Conservation (phyloP, 148 eudicot genomes). For the Pharnaceum exiguum region DNA sequence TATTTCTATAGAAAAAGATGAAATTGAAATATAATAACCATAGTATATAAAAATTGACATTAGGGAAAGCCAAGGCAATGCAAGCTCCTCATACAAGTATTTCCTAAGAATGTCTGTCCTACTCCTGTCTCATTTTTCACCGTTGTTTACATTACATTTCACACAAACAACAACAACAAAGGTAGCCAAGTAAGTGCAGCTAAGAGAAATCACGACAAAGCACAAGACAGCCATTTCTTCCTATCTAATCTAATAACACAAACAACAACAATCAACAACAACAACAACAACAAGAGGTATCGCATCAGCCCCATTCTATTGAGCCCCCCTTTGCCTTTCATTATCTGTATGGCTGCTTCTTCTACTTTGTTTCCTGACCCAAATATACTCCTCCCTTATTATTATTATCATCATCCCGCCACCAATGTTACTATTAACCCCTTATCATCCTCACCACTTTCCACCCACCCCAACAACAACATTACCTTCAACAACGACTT, state of each 20-base stretch:
- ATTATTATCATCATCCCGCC: neutral
- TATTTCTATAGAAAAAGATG: too few relatives aligned
- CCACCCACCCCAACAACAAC: neutral
- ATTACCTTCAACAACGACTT: neutral
- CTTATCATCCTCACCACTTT: neutral
- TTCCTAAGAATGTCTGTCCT: constrained; percentile 13
- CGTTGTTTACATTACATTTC: too few relatives aligned
- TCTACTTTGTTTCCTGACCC: constrained; percentile 29
- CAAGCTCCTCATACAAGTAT: constrained; percentile 1
- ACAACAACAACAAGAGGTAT: constrained; percentile 12
- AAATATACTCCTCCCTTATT: constrained; percentile 13
- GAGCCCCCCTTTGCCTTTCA: constrained; percentile 4
- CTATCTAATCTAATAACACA: neutral
- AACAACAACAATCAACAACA: constrained; percentile 3
- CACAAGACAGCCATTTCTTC: constrained; percentile 14
- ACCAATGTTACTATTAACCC: neutral
- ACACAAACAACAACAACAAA: too few relatives aligned
- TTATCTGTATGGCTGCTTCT: constrained; percentile 41
- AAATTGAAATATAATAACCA: too few relatives aligned
- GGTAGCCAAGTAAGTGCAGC: constrained; percentile 11
- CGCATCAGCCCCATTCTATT: constrained; percentile 11
- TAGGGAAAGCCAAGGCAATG: neutral
- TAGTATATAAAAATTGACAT: too few relatives aligned
- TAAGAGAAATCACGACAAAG: constrained; percentile 24
- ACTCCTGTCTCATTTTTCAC: too few relatives aligned